Evolutionary conservation across 1,139 yeast genomes (phyloP).

Genomic region (Suhomyces wounanorum): DNA sequence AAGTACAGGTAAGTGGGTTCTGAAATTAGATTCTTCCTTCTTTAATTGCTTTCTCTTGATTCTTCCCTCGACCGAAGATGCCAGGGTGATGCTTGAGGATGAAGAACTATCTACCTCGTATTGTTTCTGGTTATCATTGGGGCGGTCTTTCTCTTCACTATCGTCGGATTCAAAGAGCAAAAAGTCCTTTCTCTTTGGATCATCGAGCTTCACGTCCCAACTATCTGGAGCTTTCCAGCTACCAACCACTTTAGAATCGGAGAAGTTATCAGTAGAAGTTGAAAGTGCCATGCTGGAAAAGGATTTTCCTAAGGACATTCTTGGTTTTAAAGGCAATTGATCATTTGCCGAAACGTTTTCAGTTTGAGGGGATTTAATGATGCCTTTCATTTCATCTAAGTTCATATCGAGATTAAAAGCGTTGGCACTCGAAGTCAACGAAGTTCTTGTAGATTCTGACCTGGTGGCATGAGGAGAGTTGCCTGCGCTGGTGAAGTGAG

Average conservation of each 20-base stretch:
- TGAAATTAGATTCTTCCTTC: slow-evolving; percentile 2
- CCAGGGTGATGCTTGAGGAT: slow-evolving; percentile 10
- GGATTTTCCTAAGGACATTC: slow-evolving; percentile 11
- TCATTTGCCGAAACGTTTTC: slow-evolving; percentile 1
- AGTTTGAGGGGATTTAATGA: slow-evolving; percentile 38
- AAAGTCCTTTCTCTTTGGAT: slow-evolving; percentile 11
- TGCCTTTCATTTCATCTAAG: slow-evolving; percentile 54
- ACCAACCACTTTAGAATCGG: slow-evolving; percentile 12
- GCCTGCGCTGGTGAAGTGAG: slow-evolving; percentile 1
- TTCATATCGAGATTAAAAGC: slow-evolving; percentile 49
- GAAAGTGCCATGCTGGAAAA: slow-evolving; percentile 9
- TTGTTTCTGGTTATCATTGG: slow-evolving; percentile 12
- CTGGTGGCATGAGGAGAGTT: slow-evolving; percentile 4
- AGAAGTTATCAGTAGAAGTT: slow-evolving; percentile 4
- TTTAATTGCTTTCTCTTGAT: slow-evolving; percentile 2
- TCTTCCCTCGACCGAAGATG: slow-evolving; percentile 8
- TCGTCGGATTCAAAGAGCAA: slow-evolving; percentile 24
- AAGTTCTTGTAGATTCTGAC: slow-evolving; percentile 7
- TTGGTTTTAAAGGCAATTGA: not conserved
- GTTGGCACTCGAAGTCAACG: slow-evolving; percentile 5
- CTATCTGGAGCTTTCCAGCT: slow-evolving; percentile 76
- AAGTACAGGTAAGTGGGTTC: slow-evolving; percentile 32
- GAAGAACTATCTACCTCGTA: slow-evolving; percentile 12
- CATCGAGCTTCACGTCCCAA: slow-evolving; percentile 66
- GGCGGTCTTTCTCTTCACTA: slow-evolving; percentile 18